phyloP scores from a whole-genome alignment of 176 grass and related monocot species.

The Thinopyrum elongatum region DNA sequence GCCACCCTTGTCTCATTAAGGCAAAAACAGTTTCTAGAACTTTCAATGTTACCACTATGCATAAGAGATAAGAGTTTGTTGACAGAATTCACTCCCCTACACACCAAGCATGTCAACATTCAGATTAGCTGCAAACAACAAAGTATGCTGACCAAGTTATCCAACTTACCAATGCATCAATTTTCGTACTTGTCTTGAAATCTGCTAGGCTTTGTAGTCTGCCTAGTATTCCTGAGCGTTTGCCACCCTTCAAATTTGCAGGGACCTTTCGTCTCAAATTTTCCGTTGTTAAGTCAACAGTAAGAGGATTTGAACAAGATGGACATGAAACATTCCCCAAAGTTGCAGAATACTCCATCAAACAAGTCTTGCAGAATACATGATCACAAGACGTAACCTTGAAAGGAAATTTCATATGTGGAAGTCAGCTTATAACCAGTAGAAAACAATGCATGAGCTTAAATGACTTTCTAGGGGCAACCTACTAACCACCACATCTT shows the following conservation, averaged over 20 bases:
- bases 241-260: conserved; percentile 51
- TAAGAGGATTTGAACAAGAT: conserved; percentile 77
- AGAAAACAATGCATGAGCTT: conserved; percentile 14
- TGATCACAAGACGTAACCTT: conserved; percentile 92
- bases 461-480: background rate
- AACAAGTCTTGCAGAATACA: conserved; percentile 86
- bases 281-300: conserved; percentile 66
- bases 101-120: conserved; percentile 13
- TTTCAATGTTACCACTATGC: background rate
- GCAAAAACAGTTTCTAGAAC: background rate
- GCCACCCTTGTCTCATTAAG: too few relatives aligned
- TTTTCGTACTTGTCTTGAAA: conserved; percentile 94
- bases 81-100: background rate
- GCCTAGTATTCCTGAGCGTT: conserved; percentile 73
- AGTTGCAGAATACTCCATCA: conserved; percentile 74
- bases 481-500: conserved; percentile 77
- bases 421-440: conserved; percentile 5
- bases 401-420: conserved; percentile 9
- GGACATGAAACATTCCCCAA: conserved; percentile 70
- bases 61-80: background rate
- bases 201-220: conserved; percentile 57
- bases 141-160: background rate
- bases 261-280: conserved; percentile 38
- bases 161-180: conserved; percentile 85
- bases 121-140: background rate